Base-by-base conservation (phyloP, 106 monocot species). In the Cymbidium sinense region DNA sequence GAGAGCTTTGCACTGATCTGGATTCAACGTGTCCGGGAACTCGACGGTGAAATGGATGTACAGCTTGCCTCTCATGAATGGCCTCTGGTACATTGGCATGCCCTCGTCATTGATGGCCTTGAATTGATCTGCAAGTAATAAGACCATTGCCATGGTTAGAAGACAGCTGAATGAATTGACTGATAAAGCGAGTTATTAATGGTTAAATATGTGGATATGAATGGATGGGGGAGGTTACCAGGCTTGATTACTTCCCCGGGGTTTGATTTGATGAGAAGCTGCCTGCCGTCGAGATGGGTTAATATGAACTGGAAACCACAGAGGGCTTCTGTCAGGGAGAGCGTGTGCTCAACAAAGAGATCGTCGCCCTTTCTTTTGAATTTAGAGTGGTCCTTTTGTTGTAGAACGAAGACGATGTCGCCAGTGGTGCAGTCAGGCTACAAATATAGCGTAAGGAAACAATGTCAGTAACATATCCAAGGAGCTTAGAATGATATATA, bases 1-100 rank as follows among this genome's bases (percentile, higher is more conserved):
- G 0, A 91, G 12, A 35, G 82, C 83, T 82, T 88, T 85, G 85
- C 85, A 80, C 79, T 91, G 91, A 0, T 91, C 91, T 0, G 70
- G 79, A 0, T 79, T 64, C 44, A 88, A 58, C 3, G 81, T 84
- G 28, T 91, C 91, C 0, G 91, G 91, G 84, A 91, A 91, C 2
- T 91, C 91, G 7, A 88, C 88, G 0, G 77, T 80, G 81, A 91
- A 91, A 73, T 91, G 91, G 34, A 91, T 85, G 87, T 91, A 91
- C 0, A 91, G 84, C 54, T 81, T 81, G 2, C 81, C 81, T 33
- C 76, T 76, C 81, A 81, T 81, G 70, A 81, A 81, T 0, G 81
- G 81, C 67, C 76, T 76, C 47, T 81, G 81, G 36, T 76, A 76
- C 70, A 81, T 70, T 0, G 76, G 50, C 81, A 81, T 81, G 28